phyloP scores from a whole-genome alignment of 2,329 filamentous ascomycete species.

The Stemphylium lycopersici region DNA sequence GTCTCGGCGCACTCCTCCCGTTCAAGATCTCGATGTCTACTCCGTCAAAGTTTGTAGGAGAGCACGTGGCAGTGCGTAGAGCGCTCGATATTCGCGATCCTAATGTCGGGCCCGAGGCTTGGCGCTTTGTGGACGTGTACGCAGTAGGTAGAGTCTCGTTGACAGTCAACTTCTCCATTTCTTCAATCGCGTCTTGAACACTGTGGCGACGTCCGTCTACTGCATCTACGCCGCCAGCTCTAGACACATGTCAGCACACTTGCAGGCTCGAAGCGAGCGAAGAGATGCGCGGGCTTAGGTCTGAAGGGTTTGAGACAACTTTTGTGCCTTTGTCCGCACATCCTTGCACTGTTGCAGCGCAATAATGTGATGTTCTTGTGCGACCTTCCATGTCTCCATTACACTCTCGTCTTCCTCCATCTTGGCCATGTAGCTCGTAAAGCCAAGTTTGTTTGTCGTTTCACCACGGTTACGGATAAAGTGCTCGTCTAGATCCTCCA shows the following conservation, averaged over 20 bases:
- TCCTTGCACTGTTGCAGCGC: conserved; percentile 54
- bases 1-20: background rate
- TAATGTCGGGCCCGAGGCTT: background rate
- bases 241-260: conserved; percentile 10
- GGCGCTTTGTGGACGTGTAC: background rate
- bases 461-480: conserved; percentile 63
- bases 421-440: conserved; percentile 65
- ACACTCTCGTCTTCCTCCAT: conserved; percentile 70
- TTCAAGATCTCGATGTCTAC: background rate
- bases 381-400: conserved; percentile 64
- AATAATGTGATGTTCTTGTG: conserved; percentile 65
- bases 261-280: background rate
- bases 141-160: background rate
- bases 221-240: background rate
- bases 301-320: conserved; percentile 31
- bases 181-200: background rate
- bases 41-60: background rate
- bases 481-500: conserved; percentile 47
- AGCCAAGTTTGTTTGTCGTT: conserved; percentile 55
- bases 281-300: conserved; percentile 3
- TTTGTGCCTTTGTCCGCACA: conserved; percentile 39
- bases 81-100: background rate
- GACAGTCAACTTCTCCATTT: background rate
- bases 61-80: background rate
- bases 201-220: background rate